Base-by-base conservation (phyloP, 1,284 basidiomycete species). In the Irpex sp. region DNA sequence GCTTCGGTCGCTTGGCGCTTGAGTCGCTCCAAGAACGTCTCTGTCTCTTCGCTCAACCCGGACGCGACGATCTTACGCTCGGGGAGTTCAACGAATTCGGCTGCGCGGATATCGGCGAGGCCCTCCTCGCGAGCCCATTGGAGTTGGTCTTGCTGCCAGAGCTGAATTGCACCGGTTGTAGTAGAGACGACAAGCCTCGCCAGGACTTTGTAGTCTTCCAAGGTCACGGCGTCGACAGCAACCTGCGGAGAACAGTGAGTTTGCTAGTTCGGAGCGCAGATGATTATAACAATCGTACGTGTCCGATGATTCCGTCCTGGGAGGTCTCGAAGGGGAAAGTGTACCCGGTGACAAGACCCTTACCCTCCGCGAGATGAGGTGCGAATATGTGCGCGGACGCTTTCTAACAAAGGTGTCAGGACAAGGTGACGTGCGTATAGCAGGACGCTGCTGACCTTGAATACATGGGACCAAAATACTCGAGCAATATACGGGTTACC, bases 91-190 rank as follows among this genome's bases (percentile, higher is more conserved):
- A 97, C 83, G 63, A 94, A 86, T 61, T 87, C 83, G 2, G 88
- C 86, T 0, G 82, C 81, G 17, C 82, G 78, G 57, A 93, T 81
- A 21, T 86, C 80, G 0, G 92, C 79, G 9, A 97, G 80, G 0
- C 86, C 83, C 71, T 98, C 96, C 71, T 98, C 95, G 49, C 94
- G 81, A 0, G 83, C 84, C 95, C 94, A 98, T 59, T 84, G 78
- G 17, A 86, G 73, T 53, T 80, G 71, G 50, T 87, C 81, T 36
- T 86, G 82, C 56, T 87, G 79, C 85, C 92, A 91, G 8, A 92
- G 78, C 68, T 95, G 93, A 8, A 97, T 71, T 0, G 92, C 81
- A 8, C 94, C 94, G 0, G 90, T 91, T 4, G 85, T 86, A 0
- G 93, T 94, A 1, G 88, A 87, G 5, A 66, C 63, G 15, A 90